Conservation (phyloP, 352 stramenopile species). For the Globisporangium heterothallicum region DNA sequence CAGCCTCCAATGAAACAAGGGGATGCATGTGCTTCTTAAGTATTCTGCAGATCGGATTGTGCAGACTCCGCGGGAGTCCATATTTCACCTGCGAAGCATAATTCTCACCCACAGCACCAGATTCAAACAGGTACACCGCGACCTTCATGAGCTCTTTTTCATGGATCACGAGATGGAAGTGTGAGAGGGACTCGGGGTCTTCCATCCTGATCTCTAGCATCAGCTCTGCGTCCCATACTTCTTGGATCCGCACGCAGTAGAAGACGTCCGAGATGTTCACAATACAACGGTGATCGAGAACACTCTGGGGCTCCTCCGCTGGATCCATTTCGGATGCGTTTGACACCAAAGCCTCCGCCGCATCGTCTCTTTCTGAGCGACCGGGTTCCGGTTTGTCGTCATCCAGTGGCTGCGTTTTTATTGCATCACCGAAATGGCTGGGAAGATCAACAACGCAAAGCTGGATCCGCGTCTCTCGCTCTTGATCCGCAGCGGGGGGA, state of each 20-base stretch:
- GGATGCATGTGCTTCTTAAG: conserved; percentile 17
- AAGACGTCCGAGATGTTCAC: conserved; percentile 39
- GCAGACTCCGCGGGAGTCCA: conserved; percentile 13
- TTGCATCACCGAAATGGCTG: too few species aligned
- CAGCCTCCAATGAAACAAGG: neutral
- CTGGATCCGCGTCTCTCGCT: too few species aligned
- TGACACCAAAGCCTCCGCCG: too few species aligned
- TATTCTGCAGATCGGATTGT: conserved; percentile 16
- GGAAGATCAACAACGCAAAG: too few species aligned
- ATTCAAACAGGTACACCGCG: conserved; percentile 22
- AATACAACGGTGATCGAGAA: conserved; percentile 49
- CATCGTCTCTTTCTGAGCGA: too few species aligned
- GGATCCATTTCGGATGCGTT: too few species aligned
- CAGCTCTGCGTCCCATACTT: conserved; percentile 62
- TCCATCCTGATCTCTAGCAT: conserved; percentile 52
- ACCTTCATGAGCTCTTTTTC: conserved; percentile 32
- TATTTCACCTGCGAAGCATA: conserved; percentile 20
- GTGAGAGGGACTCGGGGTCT: conserved; percentile 33
- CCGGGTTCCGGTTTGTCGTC: too few species aligned
- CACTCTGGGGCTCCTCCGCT: conserved; percentile 17
- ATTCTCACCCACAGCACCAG: conserved; percentile 13
- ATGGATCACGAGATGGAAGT: conserved; percentile 24
- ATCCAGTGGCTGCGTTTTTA: too few species aligned
- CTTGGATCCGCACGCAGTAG: conserved; percentile 54
- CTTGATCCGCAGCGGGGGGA: too few species aligned